Percentiles rank a stretch among this genome's conserved stretches.
Conservation (phyloP, 805 yeast genomes). For the Monosporozyma yasuniensis region DNA sequence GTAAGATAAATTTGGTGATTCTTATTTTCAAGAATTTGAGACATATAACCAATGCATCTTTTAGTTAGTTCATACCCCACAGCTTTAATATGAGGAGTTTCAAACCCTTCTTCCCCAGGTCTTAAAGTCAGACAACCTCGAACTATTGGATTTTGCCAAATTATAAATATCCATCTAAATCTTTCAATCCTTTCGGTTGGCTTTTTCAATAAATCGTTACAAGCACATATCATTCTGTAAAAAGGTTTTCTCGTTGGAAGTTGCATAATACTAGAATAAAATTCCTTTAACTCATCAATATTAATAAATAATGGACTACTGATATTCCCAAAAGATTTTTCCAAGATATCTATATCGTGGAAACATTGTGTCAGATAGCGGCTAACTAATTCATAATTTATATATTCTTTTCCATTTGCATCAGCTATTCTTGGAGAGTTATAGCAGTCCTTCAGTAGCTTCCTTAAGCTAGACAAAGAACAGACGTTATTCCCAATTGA, state of each 20-base stretch:
- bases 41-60: constrained; percentile 57
- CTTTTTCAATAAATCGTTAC: constrained; percentile 43
- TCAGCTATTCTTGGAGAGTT: background rate
- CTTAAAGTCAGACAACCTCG: constrained; percentile 36
- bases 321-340: constrained; percentile 41
- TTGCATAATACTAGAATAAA: constrained; percentile 38
- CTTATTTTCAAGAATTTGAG: constrained; percentile 21
- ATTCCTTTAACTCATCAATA: constrained; percentile 36
- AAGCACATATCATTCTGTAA: constrained; percentile 43
- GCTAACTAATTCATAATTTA: constrained; percentile 39
- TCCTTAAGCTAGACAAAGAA: constrained; percentile 5
- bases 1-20: constrained; percentile 5
- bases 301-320: constrained; percentile 32
- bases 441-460: constrained; percentile 5
- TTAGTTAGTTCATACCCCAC: constrained; percentile 63
- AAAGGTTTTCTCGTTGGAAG: constrained; percentile 58
- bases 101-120: constrained; percentile 17
- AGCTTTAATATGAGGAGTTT: constrained; percentile 44
- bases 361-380: constrained; percentile 40
- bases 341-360: constrained; percentile 38
- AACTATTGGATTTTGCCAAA: constrained; percentile 61
- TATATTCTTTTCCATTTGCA: constrained; percentile 1
- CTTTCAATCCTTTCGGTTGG: constrained; percentile 29
- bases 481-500: background rate
- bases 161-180: constrained; percentile 51